Conservation (phyloP, 345 rosid species). For the Hibiscus tridactylites region DNA sequence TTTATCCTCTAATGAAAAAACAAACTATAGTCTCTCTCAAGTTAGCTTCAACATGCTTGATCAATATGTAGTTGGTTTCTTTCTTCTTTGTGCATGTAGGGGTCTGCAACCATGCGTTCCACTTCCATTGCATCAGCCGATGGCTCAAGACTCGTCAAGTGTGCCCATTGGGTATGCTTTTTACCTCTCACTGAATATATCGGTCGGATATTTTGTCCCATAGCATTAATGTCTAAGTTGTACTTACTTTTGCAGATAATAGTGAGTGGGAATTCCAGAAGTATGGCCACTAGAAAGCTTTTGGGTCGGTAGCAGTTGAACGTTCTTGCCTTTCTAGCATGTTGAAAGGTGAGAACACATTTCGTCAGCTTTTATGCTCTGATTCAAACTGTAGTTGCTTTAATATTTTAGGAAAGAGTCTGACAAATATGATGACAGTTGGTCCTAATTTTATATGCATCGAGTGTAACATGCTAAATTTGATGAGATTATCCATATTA, state of each 20-base stretch:
- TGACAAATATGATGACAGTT: neutral
- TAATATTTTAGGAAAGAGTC: neutral
- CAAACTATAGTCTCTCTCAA: neutral
- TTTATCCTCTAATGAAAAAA: neutral
- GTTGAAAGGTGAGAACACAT: neutral
- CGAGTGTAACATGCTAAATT: neutral
- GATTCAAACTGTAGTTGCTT: neutral
- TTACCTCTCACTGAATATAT: neutral
- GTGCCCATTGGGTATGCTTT: constrained; percentile 72
- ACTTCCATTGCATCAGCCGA: constrained; percentile 98
- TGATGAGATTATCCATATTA: too few species aligned
- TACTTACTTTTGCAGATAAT: constrained; percentile 54
- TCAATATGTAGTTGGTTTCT: neutral
- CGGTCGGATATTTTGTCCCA: neutral
- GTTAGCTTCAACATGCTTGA: neutral
- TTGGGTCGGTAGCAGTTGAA: constrained; percentile 2
- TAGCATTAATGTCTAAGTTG: neutral
- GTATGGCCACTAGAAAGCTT: constrained; percentile 70
- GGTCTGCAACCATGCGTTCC: constrained; percentile 96
- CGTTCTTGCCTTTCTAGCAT: neutral
- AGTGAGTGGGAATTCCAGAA: constrained; percentile 99
- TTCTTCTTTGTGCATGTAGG: constrained; percentile 32
- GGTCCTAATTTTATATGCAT: neutral
- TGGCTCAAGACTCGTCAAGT: constrained; percentile 99
- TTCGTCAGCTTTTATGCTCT: neutral